These are phyloP conservation scores for Pyrenopolyporus hunteri DNA, from an alignment of 495 filamentous ascomycete genomes.

Conservation along the genomic window DNA sequence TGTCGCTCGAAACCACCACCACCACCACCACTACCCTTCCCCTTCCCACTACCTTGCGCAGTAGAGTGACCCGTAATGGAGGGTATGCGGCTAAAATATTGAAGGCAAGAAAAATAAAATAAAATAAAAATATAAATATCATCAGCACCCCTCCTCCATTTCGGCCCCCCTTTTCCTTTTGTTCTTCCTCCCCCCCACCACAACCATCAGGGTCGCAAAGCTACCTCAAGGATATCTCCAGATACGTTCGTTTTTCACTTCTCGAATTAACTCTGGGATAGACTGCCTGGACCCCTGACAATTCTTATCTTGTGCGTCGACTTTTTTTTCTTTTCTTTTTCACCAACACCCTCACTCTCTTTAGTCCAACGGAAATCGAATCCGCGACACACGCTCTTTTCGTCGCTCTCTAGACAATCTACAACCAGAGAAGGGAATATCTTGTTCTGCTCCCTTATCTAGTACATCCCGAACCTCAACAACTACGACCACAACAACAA, in stretches of 20 bases:
- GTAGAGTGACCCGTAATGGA: not conserved
- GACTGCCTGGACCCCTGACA: slow-evolving; percentile 57
- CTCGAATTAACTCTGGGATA: slow-evolving; percentile 48
- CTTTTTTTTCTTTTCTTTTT: slow-evolving; percentile 28
- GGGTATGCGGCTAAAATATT: slow-evolving; percentile 2
- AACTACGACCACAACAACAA: not conserved
- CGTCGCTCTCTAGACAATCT: slow-evolving; percentile 53
- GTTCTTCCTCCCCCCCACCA: slow-evolving; percentile 48
- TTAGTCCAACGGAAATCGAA: slow-evolving; percentile 35
- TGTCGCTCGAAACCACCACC: too few species aligned
- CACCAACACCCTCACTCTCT: slow-evolving; percentile 39
- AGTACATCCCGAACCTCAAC: slow-evolving; percentile 38
- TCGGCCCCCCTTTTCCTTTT: slow-evolving; percentile 37
- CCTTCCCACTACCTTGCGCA: not conserved
- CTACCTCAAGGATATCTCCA: slow-evolving; percentile 51
- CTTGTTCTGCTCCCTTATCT: slow-evolving; percentile 36
- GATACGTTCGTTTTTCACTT: slow-evolving; percentile 43
- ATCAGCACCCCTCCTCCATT: slow-evolving; percentile 42
- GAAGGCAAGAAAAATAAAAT: not conserved
- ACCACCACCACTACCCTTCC: too few species aligned
- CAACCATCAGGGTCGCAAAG: slow-evolving; percentile 61
- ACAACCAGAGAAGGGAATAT: slow-evolving; percentile 23
- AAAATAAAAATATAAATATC: slow-evolving; percentile 50
- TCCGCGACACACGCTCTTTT: slow-evolving; percentile 45
- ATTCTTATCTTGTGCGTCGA: slow-evolving; percentile 57